A percentile compares a stretch with the other conserved stretches of the same genome.
Conservation (phyloP, 179 eudicot genomes). For the Spinacia oleracea region DNA sequence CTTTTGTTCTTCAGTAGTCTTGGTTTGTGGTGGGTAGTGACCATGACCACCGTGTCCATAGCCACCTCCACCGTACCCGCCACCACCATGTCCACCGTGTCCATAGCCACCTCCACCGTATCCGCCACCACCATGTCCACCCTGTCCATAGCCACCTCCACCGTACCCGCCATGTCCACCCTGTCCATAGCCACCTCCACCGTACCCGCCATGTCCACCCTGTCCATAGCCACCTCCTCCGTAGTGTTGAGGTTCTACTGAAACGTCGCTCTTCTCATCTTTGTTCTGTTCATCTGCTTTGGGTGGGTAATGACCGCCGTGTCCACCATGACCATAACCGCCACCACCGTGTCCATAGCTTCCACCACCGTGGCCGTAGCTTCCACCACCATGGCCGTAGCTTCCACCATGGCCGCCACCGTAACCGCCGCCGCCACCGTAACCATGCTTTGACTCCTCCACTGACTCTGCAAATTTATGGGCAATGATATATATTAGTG, state of each 20-base stretch:
- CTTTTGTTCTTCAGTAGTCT: constrained; percentile 8
- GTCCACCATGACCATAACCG: neutral
- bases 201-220: neutral
- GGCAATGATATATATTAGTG: no score
- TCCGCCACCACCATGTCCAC: neutral
- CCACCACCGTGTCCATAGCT: neutral
- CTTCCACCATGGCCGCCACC: neutral
- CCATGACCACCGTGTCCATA: constrained; percentile 7
- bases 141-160: neutral
- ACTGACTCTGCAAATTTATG: constrained; percentile 9
- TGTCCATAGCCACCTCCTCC: neutral
- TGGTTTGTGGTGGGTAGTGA: constrained; percentile 8
- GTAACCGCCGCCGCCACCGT: neutral
- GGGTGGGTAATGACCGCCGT: constrained; percentile 6
- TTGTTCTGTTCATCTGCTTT: neutral
- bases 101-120: constrained; percentile 12
- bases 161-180: neutral
- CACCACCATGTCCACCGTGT: neutral
- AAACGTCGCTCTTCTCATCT: neutral
- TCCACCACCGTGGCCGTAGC: no score
- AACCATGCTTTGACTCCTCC: neutral
- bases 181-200: neutral
- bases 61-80: neutral
- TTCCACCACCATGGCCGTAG: no score
- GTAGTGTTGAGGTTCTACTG: neutral